Conservation (phyloP, 2,329 filamentous ascomycete genomes). For the Xylaria digitata region DNA sequence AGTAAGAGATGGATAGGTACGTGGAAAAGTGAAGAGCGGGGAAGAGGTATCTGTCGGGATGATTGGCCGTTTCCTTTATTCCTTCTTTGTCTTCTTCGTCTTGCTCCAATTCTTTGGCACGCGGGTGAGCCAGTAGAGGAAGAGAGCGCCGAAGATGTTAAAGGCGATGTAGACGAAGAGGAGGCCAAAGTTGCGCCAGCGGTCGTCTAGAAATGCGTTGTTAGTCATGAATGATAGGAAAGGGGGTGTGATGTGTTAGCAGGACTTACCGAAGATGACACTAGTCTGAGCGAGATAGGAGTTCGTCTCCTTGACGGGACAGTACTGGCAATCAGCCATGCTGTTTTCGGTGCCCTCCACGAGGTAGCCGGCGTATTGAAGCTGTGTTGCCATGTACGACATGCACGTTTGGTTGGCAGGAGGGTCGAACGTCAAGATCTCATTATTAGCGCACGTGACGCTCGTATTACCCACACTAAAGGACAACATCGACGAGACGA, state of each 20-base stretch:
- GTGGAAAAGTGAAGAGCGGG: constrained; percentile 1
- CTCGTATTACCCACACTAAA: constrained; percentile 70
- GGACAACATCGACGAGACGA: constrained; percentile 73
- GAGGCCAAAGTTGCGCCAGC: constrained; percentile 69
- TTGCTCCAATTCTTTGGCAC: constrained; percentile 55
- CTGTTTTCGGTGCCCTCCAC: constrained; percentile 54
- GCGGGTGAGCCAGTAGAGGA: constrained; percentile 64
- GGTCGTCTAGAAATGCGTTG: constrained; percentile 47
- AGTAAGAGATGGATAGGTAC: neutral
- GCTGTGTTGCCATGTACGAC: constrained; percentile 64
- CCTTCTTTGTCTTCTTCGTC: constrained; percentile 46
- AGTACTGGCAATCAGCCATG: constrained; percentile 59
- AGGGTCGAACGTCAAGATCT: constrained; percentile 72
- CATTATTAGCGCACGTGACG: constrained; percentile 72
- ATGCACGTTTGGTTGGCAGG: constrained; percentile 64
- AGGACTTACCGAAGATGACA: constrained; percentile 56
- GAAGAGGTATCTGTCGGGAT: neutral
- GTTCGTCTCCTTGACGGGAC: constrained; percentile 53
- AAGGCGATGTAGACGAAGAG: constrained; percentile 66
- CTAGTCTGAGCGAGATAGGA: constrained; percentile 52
- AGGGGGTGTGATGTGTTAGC: neutral
- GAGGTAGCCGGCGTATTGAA: constrained; percentile 56
- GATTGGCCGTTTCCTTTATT: constrained; percentile 25
- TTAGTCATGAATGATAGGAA: constrained; percentile 29
- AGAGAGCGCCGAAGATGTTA: constrained; percentile 63